These are phyloP conservation scores for Verticillium nonalfalfae DNA, from an alignment of 2,329 filamentous ascomycete genomes.

Conservation along the genomic window DNA sequence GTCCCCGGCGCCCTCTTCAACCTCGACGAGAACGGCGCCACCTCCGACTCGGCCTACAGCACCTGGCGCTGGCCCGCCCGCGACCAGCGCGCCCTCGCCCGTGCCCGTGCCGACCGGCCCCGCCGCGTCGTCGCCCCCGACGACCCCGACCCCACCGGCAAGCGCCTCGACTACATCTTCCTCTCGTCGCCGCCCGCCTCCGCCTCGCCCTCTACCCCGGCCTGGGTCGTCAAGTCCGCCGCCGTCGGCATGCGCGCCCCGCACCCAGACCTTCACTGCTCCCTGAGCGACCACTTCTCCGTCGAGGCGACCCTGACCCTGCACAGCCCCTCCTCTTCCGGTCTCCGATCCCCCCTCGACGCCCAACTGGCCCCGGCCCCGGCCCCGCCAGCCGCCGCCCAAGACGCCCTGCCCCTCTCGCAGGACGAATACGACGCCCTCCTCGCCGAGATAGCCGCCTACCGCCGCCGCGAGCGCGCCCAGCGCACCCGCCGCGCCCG, in stretches of 20 bases:
- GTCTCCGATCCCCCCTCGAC: conserved; percentile 16
- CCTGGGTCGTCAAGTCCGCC: conserved; percentile 65
- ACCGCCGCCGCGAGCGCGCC: conserved; percentile 61
- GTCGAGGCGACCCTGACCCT: conserved; percentile 71
- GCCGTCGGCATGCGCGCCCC: conserved; percentile 75
- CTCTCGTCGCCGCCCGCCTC: conserved; percentile 38
- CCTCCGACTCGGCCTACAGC: conserved; percentile 80
- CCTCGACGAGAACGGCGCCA: conserved; percentile 73
- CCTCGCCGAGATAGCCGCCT: conserved; percentile 61
- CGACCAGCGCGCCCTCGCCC: conserved; percentile 60
- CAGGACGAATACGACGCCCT: conserved; percentile 54
- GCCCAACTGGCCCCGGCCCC: conserved; percentile 23
- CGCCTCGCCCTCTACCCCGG: conserved; percentile 18
- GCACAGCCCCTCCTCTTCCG: conserved; percentile 24
- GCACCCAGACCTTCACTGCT: conserved; percentile 76
- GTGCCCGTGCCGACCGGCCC: conserved; percentile 54
- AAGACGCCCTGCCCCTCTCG: conserved; percentile 14
- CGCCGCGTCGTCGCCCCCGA: conserved; percentile 55
- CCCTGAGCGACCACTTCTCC: conserved; percentile 90
- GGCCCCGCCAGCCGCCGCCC: conserved; percentile 5
- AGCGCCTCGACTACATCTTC: conserved; percentile 93
- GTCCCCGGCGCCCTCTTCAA: conserved; percentile 76
- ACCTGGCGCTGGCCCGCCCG: conserved; percentile 86
- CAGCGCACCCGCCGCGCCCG: conserved; percentile 66
- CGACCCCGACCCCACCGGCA: conserved; percentile 66